Base-by-base conservation (phyloP, 495 filamentous ascomycete genomes). In the Podospora australis region DNA sequence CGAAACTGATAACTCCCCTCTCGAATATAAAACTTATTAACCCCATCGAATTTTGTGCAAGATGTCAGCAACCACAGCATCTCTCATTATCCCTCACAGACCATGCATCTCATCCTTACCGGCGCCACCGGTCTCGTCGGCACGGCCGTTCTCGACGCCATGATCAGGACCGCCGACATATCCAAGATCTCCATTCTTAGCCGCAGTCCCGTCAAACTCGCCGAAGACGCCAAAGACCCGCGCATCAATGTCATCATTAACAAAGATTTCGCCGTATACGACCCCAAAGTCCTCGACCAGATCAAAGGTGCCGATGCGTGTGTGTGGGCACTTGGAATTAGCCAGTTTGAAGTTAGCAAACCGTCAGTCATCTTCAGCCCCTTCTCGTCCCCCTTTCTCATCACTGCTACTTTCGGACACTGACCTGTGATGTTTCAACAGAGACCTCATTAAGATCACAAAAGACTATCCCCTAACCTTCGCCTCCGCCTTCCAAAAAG, bases 101-200 rank as follows among this genome's bases (percentile, higher is more conserved):
- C 45, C 32, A 85, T 86, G 82, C 84, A 85, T 71, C 68, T 89
- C 48, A 81, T 89, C 44, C 74, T 88, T 32, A 88, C 85, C 0
- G 85, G 85, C 28, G 84, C 84, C 6, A 89, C 84, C 0, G 85
- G 85, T 50, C 73, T 87, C 3, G 78, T 87, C 14, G 84, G 85
- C 63, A 78, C 77, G 4, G 77, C 68, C 20, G 77, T 79, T 19
- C 72, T 88, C 1, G 74, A 82, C 44, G 69, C 75, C 44, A 84
- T 87, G 73, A 70, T 88, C 46, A 71, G 67, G 39, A 77, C 70
- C 24, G 66, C 69, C 19, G 61, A 68, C 2, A 59, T 88, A 50
- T 73, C 74, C 30, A 79, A 75, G 23, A 77, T 89, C 56, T 83
- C 79, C 11, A 77, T 88, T 51, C 69, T 89, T 44, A 80, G 72